Conservation (phyloP, 257 asterid species). For the Solanum corneliomulleri region DNA sequence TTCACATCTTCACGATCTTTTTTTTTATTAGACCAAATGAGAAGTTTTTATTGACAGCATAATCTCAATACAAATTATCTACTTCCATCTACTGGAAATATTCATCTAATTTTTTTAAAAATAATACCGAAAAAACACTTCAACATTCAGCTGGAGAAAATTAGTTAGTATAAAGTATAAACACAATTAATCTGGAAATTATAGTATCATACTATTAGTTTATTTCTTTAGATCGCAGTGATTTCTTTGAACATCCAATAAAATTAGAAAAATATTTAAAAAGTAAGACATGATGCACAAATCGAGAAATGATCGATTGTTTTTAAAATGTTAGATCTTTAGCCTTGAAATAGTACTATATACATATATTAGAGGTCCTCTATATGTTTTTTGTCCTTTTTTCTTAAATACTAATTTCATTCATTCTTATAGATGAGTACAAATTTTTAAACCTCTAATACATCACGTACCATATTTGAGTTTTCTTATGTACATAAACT, state of each 20-base stretch:
- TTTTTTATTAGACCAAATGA: no score
- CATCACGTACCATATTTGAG: neutral
- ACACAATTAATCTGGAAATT: neutral
- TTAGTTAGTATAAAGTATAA: neutral
- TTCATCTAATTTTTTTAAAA: neutral
- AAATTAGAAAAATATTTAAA: neutral
- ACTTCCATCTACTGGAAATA: neutral
- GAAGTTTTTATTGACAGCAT: no score
- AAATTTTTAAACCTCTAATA: neutral
- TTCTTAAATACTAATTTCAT: neutral
- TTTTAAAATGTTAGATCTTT: neutral
- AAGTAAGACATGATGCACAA: neutral
- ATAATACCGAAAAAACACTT: neutral
- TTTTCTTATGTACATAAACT: slow-evolving; percentile 27
- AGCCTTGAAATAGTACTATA: neutral
- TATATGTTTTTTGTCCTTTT: neutral
- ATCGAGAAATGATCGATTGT: neutral
- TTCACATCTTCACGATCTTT: no score
- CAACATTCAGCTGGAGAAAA: neutral
- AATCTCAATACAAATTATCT: no score
- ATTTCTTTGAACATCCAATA: neutral
- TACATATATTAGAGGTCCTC: neutral
- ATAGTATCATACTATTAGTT: neutral
- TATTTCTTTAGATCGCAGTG: neutral
- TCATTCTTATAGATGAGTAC: neutral